A percentile compares a stretch with the other conserved stretches of the same genome.
These are phyloP conservation scores for Penicillium arizonense DNA, from an alignment of 495 filamentous ascomycete genomes.

Conservation along the genomic window DNA sequence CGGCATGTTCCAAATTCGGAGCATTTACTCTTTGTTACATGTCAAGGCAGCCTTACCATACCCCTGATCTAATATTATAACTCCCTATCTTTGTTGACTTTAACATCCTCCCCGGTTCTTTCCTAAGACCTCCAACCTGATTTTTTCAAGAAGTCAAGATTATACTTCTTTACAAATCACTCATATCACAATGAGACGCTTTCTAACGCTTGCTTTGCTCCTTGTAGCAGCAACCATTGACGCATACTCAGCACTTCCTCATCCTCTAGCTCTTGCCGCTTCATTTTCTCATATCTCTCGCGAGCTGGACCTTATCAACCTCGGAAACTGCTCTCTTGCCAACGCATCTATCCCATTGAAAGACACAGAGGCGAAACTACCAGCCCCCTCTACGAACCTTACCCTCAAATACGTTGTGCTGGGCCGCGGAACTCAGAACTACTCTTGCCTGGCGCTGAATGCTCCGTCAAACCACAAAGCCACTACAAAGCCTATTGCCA, in stretches of 20 bases:
- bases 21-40: conserved; percentile 6
- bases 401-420: conserved; percentile 61
- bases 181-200: background rate
- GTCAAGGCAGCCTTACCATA: background rate
- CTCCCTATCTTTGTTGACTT: background rate
- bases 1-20: background rate
- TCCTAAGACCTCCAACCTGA: background rate
- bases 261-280: conserved; percentile 15
- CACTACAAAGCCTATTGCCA: conserved; percentile 30
- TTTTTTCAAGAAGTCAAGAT: background rate
- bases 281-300: conserved; percentile 20
- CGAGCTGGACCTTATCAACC: conserved; percentile 18
- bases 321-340: conserved; percentile 32
- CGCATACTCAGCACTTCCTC: conserved; percentile 6
- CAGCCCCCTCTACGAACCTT: conserved; percentile 41
- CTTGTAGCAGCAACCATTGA: conserved; percentile 1
- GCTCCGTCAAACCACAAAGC: conserved; percentile 6
- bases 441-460: conserved; percentile 55
- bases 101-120: background rate
- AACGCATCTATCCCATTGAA: conserved; percentile 18
- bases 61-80: background rate
- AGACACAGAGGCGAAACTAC: conserved; percentile 32
- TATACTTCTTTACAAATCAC: background rate
- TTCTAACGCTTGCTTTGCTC: background rate
- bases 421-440: conserved; percentile 77